Evolutionary conservation across 768 basidiomycete genomes (phyloP).

Genomic region (Xerocomus spinulosus): DNA sequence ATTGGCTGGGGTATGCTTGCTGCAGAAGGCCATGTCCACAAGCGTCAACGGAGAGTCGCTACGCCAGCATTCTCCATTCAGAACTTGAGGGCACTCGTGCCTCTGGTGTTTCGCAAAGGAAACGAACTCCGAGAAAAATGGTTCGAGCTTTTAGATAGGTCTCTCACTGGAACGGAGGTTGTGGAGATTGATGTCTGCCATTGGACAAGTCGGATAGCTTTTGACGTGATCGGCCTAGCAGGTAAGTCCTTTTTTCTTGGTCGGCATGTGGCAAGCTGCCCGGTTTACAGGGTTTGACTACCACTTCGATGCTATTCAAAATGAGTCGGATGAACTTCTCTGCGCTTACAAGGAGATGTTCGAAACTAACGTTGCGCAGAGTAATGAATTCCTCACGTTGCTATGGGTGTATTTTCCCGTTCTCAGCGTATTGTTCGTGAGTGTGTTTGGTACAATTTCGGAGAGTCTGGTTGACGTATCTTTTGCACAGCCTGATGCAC

Average conservation of each 20-base stretch:
- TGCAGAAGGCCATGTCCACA: constrained; percentile 74
- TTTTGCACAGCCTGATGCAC: constrained; percentile 48
- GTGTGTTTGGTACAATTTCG: constrained; percentile 20
- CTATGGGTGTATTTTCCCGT: constrained; percentile 57
- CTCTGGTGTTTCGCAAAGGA: constrained; percentile 69
- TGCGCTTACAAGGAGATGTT: constrained; percentile 85
- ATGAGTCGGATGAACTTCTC: constrained; percentile 75
- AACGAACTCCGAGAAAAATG: constrained; percentile 57
- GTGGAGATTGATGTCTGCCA: constrained; percentile 65
- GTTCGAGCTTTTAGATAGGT: constrained; percentile 42
- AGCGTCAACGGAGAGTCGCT: constrained; percentile 71
- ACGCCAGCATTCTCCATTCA: constrained; percentile 79
- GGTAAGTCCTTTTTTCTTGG: constrained; percentile 39
- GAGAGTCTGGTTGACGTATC: neutral
- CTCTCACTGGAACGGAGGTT: constrained; percentile 9
- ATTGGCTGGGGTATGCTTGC: constrained; percentile 83
- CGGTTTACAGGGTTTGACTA: constrained; percentile 69
- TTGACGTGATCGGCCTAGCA: constrained; percentile 90
- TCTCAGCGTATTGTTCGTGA: constrained; percentile 50
- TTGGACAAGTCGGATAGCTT: constrained; percentile 80
- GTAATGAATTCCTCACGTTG: constrained; percentile 40
- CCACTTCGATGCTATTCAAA: constrained; percentile 76
- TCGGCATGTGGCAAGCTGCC: constrained; percentile 4
- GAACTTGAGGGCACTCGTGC: constrained; percentile 66
- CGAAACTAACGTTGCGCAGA: constrained; percentile 60